These are phyloP conservation scores for Cyphellophora europaea DNA, from an alignment of 2,329 filamentous ascomycete species.

Conservation along the genomic window DNA sequence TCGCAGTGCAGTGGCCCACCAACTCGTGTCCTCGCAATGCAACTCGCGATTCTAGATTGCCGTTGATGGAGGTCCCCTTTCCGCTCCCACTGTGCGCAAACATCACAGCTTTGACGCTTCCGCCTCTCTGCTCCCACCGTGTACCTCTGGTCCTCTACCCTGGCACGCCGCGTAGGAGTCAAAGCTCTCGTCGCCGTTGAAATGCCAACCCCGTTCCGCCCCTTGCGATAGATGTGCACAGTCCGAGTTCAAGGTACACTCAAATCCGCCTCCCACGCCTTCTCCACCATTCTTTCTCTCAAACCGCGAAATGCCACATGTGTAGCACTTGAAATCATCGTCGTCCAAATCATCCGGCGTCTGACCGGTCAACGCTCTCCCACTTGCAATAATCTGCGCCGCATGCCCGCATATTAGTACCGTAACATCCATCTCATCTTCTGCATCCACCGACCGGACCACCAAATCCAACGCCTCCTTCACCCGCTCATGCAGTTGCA, in stretches of 20 bases:
- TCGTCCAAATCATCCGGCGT: slow-evolving; percentile 62
- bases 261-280: slow-evolving; percentile 69
- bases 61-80: too few relatives aligned
- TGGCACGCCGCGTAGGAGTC: slow-evolving; percentile 22
- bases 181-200: slow-evolving; percentile 37
- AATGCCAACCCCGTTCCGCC: slow-evolving; percentile 72
- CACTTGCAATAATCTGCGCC: slow-evolving; percentile 77
- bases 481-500: slow-evolving; percentile 69
- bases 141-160: slow-evolving; percentile 20
- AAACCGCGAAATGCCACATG: slow-evolving; percentile 69
- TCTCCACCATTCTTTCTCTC: slow-evolving; percentile 30
- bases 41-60: too few relatives aligned
- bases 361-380: slow-evolving; percentile 67
- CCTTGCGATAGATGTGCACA: slow-evolving; percentile 72
- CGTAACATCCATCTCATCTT: slow-evolving; percentile 51
- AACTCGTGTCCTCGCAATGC: too few relatives aligned
- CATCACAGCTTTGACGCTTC: slow-evolving; percentile 1
- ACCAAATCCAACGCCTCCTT: slow-evolving; percentile 45
- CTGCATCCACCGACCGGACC: slow-evolving; percentile 27
- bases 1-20: too few relatives aligned
- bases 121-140: slow-evolving; percentile 6
- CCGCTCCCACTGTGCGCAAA: too few relatives aligned
- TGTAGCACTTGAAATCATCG: slow-evolving; percentile 79
- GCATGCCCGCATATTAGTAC: slow-evolving; percentile 84
- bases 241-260: slow-evolving; percentile 70